phyloP scores from a whole-genome alignment of 1,284 basidiomycete genomes.

The Marasmius sp. region DNA sequence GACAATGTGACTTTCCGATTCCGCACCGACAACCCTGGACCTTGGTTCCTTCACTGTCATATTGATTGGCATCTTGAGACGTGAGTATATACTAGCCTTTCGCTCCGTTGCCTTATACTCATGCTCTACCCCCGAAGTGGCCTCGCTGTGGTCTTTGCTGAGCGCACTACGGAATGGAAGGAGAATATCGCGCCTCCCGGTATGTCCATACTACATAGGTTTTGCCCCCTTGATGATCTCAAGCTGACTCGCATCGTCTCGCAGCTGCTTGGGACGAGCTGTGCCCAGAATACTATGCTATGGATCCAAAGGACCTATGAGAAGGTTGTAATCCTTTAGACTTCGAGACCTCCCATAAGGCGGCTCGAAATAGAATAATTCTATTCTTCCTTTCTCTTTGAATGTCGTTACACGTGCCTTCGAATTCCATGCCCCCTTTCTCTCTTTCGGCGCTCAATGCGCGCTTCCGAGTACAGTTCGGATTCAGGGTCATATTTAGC shows the following conservation, averaged over 20 bases:
- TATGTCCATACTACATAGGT: not conserved
- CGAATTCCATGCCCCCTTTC: no score
- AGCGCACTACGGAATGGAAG: not conserved
- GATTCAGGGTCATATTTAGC: no score
- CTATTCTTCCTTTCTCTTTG: no score
- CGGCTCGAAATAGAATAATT: no score
- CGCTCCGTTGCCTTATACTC: not conserved
- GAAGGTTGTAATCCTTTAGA: not conserved
- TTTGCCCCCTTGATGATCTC: not conserved
- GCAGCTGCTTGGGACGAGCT: not conserved
- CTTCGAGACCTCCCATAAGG: no score
- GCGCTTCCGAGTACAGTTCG: no score
- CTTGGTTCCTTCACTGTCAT: conserved; percentile 41
- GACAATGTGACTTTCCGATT: conserved; percentile 38
- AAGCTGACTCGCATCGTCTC: not conserved
- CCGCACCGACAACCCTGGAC: conserved; percentile 46
- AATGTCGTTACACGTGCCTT: no score
- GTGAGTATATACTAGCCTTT: conserved; percentile 21
- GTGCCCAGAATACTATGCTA: not conserved
- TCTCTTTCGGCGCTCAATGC: no score
- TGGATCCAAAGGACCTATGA: not conserved
- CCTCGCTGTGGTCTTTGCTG: not conserved
- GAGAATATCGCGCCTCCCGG: not conserved
- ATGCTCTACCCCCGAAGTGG: not conserved
- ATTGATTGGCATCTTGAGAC: conserved; percentile 45